Conservation (phyloP, 768 basidiomycete species). For the Phlebiopsis gigantea region DNA sequence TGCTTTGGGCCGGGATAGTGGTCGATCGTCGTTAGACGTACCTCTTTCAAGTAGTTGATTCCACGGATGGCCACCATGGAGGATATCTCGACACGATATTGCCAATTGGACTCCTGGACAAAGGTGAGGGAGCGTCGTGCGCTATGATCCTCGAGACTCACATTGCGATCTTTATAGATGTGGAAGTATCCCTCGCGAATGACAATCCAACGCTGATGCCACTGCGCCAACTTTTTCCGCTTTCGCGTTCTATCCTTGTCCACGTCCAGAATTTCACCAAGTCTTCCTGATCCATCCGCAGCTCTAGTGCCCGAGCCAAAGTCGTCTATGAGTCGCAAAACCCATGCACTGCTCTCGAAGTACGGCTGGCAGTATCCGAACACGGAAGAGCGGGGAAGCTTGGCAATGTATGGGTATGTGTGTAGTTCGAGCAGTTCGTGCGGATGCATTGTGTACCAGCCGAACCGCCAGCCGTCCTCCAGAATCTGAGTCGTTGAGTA, state of each 20-base stretch:
- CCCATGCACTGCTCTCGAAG: constrained; percentile 50
- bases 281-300: background rate
- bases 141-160: constrained; percentile 34
- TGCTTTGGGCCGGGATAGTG: background rate
- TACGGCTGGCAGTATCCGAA: constrained; percentile 50
- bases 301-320: constrained; percentile 5
- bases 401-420: constrained; percentile 29
- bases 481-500: constrained; percentile 68
- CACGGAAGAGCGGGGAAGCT: constrained; percentile 36
- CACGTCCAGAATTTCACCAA: background rate
- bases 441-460: constrained; percentile 55
- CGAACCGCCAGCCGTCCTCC: constrained; percentile 54
- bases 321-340: constrained; percentile 39
- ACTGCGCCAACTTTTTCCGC: constrained; percentile 39
- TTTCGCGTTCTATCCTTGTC: constrained; percentile 8
- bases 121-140: background rate
- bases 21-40: background rate
- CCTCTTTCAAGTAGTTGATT: constrained; percentile 33
- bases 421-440: constrained; percentile 73
- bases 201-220: constrained; percentile 61
- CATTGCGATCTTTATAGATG: constrained; percentile 48
- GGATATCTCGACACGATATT: constrained; percentile 32
- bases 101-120: background rate
- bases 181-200: constrained; percentile 51
- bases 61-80: constrained; percentile 40